phyloP scores from a whole-genome alignment of 306 rosid genomes.

The Dryas drummondii region DNA sequence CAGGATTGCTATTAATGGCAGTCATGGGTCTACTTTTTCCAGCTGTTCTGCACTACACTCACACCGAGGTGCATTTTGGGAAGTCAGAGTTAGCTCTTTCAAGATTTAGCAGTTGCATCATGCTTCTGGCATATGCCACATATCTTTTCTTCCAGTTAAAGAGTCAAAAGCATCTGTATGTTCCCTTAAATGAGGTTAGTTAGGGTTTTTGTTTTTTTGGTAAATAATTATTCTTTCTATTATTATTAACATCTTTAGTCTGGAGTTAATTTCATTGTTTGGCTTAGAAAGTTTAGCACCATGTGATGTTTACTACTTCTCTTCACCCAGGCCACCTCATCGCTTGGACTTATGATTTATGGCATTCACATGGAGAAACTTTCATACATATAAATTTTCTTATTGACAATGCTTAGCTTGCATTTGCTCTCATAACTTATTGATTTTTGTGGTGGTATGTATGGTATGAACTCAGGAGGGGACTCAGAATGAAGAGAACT shows the following conservation, averaged over 20 bases:
- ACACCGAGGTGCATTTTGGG: constrained; percentile 53
- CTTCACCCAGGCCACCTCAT: too few species aligned
- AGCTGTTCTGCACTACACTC: constrained; percentile 65
- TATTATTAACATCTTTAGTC: not conserved
- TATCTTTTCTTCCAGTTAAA: constrained; percentile 73
- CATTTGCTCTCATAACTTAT: constrained; percentile 15
- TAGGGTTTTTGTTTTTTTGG: not conserved
- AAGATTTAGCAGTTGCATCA: constrained; percentile 63
- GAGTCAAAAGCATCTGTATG: constrained; percentile 47
- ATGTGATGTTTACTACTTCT: too few species aligned
- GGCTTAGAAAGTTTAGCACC: too few species aligned
- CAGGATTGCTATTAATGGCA: constrained; percentile 67
- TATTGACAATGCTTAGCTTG: not conserved
- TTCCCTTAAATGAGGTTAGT: constrained; percentile 54
- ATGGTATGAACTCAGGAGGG: constrained; percentile 54
- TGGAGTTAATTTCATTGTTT: too few species aligned
- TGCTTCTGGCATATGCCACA: constrained; percentile 69
- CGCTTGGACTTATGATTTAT: too few species aligned
- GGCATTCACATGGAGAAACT: too few species aligned
- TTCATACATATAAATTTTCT: too few species aligned
- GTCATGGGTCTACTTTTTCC: constrained; percentile 71
- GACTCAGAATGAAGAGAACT: constrained; percentile 40
- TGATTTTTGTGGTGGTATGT: constrained; percentile 23
- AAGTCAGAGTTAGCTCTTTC: constrained; percentile 66
- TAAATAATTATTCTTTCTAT: not conserved